A percentile compares a stretch with the other conserved stretches of the same genome.
These are phyloP conservation scores for Raphanus hybrid DNA, from an alignment of 441 rosid species.

Conservation along the genomic window DNA sequence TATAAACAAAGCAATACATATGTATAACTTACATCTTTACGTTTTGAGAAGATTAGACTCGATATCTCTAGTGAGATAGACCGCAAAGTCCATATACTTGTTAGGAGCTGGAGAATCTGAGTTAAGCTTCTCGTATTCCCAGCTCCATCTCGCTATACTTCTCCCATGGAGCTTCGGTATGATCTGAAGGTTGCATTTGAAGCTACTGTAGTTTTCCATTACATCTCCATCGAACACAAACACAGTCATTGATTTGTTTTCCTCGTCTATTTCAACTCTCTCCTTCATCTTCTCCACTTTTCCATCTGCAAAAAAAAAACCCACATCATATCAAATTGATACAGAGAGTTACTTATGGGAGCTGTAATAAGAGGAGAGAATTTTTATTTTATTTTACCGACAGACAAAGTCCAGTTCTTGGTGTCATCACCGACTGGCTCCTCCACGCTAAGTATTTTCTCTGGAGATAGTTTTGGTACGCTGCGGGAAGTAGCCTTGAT, in stretches of 20 bases:
- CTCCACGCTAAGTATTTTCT: slow-evolving; percentile 37
- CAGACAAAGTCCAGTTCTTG: slow-evolving; percentile 39
- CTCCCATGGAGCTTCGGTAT: slow-evolving; percentile 31
- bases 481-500: slow-evolving; percentile 36
- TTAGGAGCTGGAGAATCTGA: slow-evolving; percentile 30
- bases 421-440: slow-evolving; percentile 29
- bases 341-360: background rate
- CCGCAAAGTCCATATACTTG: slow-evolving; percentile 33
- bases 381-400: slow-evolving; percentile 12
- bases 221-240: slow-evolving; percentile 38
- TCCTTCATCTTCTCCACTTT: slow-evolving; percentile 43
- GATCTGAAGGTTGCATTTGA: slow-evolving; percentile 27
- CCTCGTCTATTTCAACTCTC: slow-evolving; percentile 34
- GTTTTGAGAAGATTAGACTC: slow-evolving; percentile 35
- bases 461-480: slow-evolving; percentile 37
- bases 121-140: slow-evolving; percentile 39
- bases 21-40: background rate
- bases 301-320: slow-evolving; percentile 25
- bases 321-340: background rate
- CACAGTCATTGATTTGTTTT: slow-evolving; percentile 30
- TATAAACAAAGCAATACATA: background rate
- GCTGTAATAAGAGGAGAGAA: background rate
- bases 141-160: slow-evolving; percentile 36
- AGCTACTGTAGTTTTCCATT: slow-evolving; percentile 36
- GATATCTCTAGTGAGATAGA: slow-evolving; percentile 31